Base-by-base conservation (phyloP, 1,284 basidiomycete species). In the Cryptococcus sp. region DNA sequence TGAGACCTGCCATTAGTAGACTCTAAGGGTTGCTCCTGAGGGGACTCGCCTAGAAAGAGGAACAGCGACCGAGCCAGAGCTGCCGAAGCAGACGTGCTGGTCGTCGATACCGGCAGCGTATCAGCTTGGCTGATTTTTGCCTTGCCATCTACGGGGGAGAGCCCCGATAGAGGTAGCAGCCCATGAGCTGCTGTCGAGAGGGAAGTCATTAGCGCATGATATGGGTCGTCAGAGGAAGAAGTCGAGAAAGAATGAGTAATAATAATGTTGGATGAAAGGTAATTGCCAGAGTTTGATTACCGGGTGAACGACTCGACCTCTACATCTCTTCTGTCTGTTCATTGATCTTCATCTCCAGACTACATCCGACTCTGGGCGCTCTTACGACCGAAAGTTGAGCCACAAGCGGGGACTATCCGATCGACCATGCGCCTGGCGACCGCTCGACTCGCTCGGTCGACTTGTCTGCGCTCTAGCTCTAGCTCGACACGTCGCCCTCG, bases 1-100 rank as follows among this genome's bases (percentile, higher is more conserved):
- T 62, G 47, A 73, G 62, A 9, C 69, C 69, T 71, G n/a, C n/a
- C 41, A 2, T 5, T 34, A 18, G 37, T 33, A 39, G 19, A 21
- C 9, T 33, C 3, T 23, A 16, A n/a, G 39, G 32, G 4, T 18
- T 9, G 36, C 11, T 12, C 34, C 6, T 45, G 1, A 41, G 14
- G 7, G 28, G 1, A 36, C 54, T 33, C 22, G 71, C 71, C 69
- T 23, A 71, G 42, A 37, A 68, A 69, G n/a, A 73, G 51, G 18
- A 73, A 58, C 5, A 72, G 41, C 5, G 65, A 68, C 46, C 71
- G 54, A 2, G 71, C 65, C 19, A 70, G 57, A 12, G 69, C 69
- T 4, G 71, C 69, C 16, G 64, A 62, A 11, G 67, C 65, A 9
- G 65, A 68, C 11, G 62, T 63, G 4, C 51, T 43, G 1, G 62